Evolutionary conservation across 305 asterid genomes (phyloP).

Genomic region (Fraxinus platypoda): DNA sequence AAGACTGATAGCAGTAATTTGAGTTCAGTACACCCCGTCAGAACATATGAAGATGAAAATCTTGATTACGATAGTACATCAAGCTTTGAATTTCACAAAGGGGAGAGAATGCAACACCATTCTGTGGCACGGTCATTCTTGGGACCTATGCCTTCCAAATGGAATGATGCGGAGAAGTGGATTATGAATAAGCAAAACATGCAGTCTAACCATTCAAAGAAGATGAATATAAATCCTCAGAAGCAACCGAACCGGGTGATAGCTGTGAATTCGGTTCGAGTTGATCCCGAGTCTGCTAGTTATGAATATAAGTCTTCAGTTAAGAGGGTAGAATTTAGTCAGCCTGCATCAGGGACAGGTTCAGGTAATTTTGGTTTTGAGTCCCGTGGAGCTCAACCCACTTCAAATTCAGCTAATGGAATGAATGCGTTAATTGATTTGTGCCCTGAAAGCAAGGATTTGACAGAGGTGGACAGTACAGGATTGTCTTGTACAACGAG

Average conservation of each 20-base stretch:
- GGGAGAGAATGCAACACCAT: constrained; percentile 76
- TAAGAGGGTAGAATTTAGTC: constrained; percentile 79
- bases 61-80: constrained; percentile 96
- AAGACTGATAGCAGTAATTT: constrained; percentile 60
- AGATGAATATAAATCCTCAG: constrained; percentile 34
- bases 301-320: constrained; percentile 53
- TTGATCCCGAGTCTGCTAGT: constrained; percentile 52
- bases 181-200: constrained; percentile 69
- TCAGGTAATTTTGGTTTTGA: constrained; percentile 41
- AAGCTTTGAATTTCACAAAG: constrained; percentile 93
- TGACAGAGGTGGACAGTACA: constrained; percentile 47
- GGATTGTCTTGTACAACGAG: constrained; percentile 50
- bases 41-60: constrained; percentile 73
- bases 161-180: constrained; percentile 99
- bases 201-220: constrained; percentile 53
- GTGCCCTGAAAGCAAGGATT: constrained; percentile 62
- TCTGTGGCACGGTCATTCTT: constrained; percentile 55
- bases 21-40: constrained; percentile 61
- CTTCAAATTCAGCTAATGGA: constrained; percentile 36
- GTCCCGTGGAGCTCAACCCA: constrained; percentile 38
- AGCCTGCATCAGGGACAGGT: constrained; percentile 41
- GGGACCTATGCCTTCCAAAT: constrained; percentile 85
- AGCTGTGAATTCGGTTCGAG: constrained; percentile 44
- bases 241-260: constrained; percentile 45
- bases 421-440: constrained; percentile 37